Conservation (phyloP, 306 rosid genomes). For the Boehmeria nivea region DNA sequence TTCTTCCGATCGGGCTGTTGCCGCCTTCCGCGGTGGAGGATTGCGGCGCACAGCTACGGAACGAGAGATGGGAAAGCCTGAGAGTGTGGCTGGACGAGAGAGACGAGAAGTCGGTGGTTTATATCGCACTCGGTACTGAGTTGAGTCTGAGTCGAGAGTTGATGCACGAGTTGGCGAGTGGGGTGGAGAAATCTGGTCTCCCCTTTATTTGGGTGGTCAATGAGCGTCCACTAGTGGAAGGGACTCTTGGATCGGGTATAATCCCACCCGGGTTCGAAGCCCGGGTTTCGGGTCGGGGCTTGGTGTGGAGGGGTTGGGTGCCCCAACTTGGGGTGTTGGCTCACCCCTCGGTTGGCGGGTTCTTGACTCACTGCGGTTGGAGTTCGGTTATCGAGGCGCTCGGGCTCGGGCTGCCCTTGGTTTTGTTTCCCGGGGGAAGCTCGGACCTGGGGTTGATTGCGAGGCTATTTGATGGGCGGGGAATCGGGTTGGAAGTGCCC, state of each 20-base stretch:
- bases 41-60: neutral
- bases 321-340: constrained; percentile 12
- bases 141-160: constrained; percentile 8
- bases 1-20: constrained; percentile 20
- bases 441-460: constrained; percentile 15
- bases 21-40: neutral
- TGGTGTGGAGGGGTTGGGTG: constrained; percentile 20
- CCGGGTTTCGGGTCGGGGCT: constrained; percentile 2
- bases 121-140: constrained; percentile 23
- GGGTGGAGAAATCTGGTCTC: constrained; percentile 22
- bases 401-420: constrained; percentile 5
- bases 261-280: constrained; percentile 6
- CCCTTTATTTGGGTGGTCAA: constrained; percentile 21
- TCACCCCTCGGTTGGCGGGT: neutral
- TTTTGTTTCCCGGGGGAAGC: constrained; percentile 10
- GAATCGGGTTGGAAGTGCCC: neutral
- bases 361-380: constrained; percentile 30
- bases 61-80: neutral
- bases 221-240: neutral
- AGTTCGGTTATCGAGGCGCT: constrained; percentile 19
- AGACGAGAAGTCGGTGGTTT: constrained; percentile 16
- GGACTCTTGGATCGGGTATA: neutral
- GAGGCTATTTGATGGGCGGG: neutral
- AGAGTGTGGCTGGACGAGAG: constrained; percentile 14
- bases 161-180: constrained; percentile 21